A percentile compares a stretch with the other conserved stretches of the same genome.
phyloP scores from a whole-genome alignment of 2,329 filamentous ascomycete genomes.

The Atkinsonella hypoxylon region DNA sequence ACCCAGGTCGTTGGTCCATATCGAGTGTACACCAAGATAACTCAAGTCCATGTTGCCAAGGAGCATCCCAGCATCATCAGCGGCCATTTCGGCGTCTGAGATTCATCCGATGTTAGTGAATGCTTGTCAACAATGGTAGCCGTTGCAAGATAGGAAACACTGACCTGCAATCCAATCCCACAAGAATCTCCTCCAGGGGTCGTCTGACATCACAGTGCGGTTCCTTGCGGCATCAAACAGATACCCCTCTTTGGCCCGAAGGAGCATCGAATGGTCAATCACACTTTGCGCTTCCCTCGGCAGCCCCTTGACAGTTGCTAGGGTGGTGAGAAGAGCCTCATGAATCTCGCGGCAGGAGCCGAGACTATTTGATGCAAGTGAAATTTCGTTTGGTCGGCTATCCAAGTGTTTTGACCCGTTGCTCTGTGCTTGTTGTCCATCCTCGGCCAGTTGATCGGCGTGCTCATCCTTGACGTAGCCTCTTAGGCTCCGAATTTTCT shows the following conservation, averaged over 20 bases:
- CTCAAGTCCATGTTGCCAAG: conserved; percentile 57
- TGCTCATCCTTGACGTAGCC: conserved; percentile 21
- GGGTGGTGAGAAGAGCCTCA: conserved; percentile 37
- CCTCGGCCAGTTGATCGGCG: conserved; percentile 10
- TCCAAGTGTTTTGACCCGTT: conserved; percentile 17
- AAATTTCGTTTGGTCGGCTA: conserved; percentile 23
- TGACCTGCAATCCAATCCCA: conserved; percentile 64
- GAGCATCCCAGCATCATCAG: conserved; percentile 58
- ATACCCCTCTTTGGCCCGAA: conserved; percentile 49
- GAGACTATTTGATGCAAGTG: conserved; percentile 25
- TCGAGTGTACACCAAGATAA: conserved; percentile 59
- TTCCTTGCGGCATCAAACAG: conserved; percentile 55
- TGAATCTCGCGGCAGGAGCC: conserved; percentile 45
- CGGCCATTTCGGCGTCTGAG: conserved; percentile 49
- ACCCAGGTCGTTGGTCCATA: conserved; percentile 63
- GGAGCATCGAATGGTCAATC: conserved; percentile 45
- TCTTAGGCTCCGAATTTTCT: conserved; percentile 37
- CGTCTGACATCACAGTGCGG: conserved; percentile 53
- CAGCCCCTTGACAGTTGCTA: conserved; percentile 32
- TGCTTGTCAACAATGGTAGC: background rate
- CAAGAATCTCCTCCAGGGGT: conserved; percentile 64
- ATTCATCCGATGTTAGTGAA: background rate
- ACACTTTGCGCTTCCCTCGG: conserved; percentile 39
- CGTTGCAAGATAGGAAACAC: conserved; percentile 13
- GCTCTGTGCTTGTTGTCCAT: conserved; percentile 14